These are phyloP conservation scores for Geopyxis carbonaria DNA, from an alignment of 495 filamentous ascomycete species.

Conservation along the genomic window DNA sequence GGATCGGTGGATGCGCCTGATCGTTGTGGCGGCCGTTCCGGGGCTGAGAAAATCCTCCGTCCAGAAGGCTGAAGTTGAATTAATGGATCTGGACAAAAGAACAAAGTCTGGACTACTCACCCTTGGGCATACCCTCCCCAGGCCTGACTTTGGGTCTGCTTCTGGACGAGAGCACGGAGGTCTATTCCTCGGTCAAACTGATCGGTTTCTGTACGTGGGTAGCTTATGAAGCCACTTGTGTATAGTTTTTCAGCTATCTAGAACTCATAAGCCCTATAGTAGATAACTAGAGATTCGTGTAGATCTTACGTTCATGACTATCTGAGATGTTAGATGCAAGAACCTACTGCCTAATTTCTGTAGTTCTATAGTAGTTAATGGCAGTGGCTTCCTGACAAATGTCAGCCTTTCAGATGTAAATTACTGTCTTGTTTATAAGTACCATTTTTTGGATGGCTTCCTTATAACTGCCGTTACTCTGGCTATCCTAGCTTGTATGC, in stretches of 20 bases:
- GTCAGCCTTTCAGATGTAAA: conserved; percentile 1
- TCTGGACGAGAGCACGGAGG: conserved; percentile 60
- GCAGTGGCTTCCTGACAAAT: conserved; percentile 48
- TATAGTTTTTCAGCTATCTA: conserved; percentile 74
- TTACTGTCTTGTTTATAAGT: not conserved
- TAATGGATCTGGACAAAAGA: not conserved
- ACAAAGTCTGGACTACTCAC: conserved; percentile 3
- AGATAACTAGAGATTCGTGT: not conserved
- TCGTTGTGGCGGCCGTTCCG: conserved; percentile 77
- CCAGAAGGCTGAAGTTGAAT: conserved; percentile 37
- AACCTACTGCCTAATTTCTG: conserved; percentile 87
- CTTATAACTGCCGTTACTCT: conserved; percentile 66
- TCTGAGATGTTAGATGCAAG: conserved; percentile 65
- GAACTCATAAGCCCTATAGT: not conserved
- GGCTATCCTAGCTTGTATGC: conserved; percentile 56
- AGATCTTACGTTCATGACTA: conserved; percentile 53
- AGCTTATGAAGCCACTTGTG: conserved; percentile 88
- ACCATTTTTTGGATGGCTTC: conserved; percentile 85
- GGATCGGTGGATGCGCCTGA: conserved; percentile 92
- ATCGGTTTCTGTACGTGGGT: conserved; percentile 92
- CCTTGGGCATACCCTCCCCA: conserved; percentile 76
- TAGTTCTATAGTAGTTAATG: conserved; percentile 93
- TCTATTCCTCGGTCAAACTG: conserved; percentile 87
- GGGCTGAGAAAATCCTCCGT: conserved; percentile 65
- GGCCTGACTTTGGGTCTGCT: conserved; percentile 52